Conservation (phyloP, 495 filamentous ascomycete genomes). For the Hyaloscypha bicolor region DNA sequence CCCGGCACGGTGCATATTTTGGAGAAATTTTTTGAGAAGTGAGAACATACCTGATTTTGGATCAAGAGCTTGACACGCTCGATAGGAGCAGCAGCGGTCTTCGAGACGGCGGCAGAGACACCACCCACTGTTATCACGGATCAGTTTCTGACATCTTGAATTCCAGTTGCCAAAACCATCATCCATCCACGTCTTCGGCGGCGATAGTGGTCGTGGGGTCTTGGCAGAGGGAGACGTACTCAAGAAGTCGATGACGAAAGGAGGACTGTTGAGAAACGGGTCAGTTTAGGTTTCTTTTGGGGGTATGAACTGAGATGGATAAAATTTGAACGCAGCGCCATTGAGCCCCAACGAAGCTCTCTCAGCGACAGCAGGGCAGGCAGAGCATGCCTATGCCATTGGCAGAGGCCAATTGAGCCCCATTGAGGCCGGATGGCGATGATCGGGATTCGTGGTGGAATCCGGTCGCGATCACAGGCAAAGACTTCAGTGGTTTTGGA, state of each 20-base stretch:
- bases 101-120: slow-evolving; percentile 99
- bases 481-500: slow-evolving; percentile 10
- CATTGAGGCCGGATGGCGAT: slow-evolving; percentile 19
- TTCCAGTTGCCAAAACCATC: slow-evolving; percentile 22
- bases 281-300: slow-evolving; percentile 37
- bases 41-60: slow-evolving; percentile 92
- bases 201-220: slow-evolving; percentile 10
- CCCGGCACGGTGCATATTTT: slow-evolving; percentile 20
- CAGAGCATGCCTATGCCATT: slow-evolving; percentile 24
- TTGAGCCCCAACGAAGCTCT: slow-evolving; percentile 31
- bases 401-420: slow-evolving; percentile 27
- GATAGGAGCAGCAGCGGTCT: slow-evolving; percentile 99
- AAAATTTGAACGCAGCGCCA: slow-evolving; percentile 32
- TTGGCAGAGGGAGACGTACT: slow-evolving; percentile 67
- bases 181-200: slow-evolving; percentile 20
- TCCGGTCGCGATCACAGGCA: slow-evolving; percentile 24
- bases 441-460: slow-evolving; percentile 14
- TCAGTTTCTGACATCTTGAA: slow-evolving; percentile 35
- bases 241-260: slow-evolving; percentile 91
- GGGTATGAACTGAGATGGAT: slow-evolving; percentile 27
- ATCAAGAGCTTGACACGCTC: slow-evolving; percentile 99
- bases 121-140: slow-evolving; percentile 79
- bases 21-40: neutral
- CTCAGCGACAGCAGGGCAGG: slow-evolving; percentile 8
- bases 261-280: slow-evolving; percentile 39